Conservation (phyloP, 257 asterid genomes). For the Gynochthodes officinalis region DNA sequence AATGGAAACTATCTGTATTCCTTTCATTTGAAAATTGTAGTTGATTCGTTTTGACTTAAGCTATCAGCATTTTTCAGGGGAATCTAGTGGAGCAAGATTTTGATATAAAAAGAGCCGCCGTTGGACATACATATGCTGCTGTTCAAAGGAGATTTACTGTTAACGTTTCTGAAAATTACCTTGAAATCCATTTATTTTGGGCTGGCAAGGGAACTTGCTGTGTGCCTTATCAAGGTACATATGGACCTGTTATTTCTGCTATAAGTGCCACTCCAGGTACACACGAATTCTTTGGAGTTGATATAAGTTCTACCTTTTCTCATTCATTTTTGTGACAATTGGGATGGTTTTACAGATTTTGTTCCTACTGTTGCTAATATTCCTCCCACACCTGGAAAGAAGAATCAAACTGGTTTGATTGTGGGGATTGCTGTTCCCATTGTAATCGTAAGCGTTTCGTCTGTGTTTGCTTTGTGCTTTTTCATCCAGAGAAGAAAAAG, state of each 20-base stretch:
- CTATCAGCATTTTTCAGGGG: conserved; percentile 40
- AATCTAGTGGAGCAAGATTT: conserved; percentile 48
- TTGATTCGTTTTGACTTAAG: conserved; percentile 2
- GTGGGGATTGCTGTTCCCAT: conserved; percentile 58
- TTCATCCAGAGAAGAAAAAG: conserved; percentile 40
- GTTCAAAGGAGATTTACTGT: conserved; percentile 38
- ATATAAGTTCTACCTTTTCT: not conserved
- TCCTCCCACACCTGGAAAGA: conserved; percentile 37
- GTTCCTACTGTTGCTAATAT: conserved; percentile 46
- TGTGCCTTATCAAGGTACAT: conserved; percentile 59
- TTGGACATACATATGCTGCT: conserved; percentile 44
- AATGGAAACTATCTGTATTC: not conserved
- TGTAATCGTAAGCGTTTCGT: conserved; percentile 27
- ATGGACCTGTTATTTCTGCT: conserved; percentile 77
- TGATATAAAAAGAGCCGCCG: conserved; percentile 60
- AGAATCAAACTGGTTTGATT: conserved; percentile 46
- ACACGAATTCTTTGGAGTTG: conserved; percentile 2
- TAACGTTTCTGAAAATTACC: conserved; percentile 55
- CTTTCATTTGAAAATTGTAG: not conserved
- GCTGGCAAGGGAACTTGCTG: conserved; percentile 92
- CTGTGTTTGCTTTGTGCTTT: conserved; percentile 22
- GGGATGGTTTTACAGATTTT: conserved; percentile 44
- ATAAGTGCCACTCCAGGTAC: conserved; percentile 73
- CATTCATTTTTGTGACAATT: not conserved
- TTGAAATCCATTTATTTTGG: conserved; percentile 86